Evolutionary conservation across 2,329 filamentous ascomycete genomes (phyloP).

Genomic region (Stagonosporopsis cucurbitacearum): DNA sequence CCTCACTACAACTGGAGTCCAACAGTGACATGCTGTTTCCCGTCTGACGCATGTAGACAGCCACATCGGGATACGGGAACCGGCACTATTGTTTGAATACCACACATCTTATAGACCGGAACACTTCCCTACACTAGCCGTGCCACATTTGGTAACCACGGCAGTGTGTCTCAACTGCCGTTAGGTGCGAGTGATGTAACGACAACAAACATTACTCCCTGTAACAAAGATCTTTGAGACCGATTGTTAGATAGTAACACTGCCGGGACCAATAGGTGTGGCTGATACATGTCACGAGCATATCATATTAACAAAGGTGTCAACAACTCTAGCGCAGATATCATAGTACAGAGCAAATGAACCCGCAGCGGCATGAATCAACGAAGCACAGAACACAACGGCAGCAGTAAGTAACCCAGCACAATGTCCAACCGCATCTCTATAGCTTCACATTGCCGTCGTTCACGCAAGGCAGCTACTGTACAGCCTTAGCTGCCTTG

Average conservation of each 20-base stretch:
- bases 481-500: slow-evolving; percentile 3
- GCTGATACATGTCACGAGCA: neutral
- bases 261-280: neutral
- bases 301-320: neutral
- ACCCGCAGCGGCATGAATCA: neutral
- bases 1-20: neutral
- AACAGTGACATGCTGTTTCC: slow-evolving; percentile 4
- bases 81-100: slow-evolving; percentile 3
- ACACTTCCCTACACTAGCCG: neutral
- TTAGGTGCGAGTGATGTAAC: neutral
- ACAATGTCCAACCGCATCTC: neutral
- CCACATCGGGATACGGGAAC: neutral
- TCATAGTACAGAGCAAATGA: neutral
- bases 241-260: neutral
- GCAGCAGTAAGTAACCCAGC: neutral
- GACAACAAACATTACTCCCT: neutral
- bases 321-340: neutral
- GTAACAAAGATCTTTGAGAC: neutral
- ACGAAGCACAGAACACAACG: neutral
- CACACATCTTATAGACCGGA: neutral
- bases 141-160: neutral
- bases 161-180: neutral
- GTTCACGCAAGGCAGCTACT: slow-evolving; percentile 11
- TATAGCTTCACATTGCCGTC: neutral
- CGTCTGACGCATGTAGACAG: neutral